phyloP scores from a whole-genome alignment of 805 yeast genomes.

The Yamadazyma kitorensis region DNA sequence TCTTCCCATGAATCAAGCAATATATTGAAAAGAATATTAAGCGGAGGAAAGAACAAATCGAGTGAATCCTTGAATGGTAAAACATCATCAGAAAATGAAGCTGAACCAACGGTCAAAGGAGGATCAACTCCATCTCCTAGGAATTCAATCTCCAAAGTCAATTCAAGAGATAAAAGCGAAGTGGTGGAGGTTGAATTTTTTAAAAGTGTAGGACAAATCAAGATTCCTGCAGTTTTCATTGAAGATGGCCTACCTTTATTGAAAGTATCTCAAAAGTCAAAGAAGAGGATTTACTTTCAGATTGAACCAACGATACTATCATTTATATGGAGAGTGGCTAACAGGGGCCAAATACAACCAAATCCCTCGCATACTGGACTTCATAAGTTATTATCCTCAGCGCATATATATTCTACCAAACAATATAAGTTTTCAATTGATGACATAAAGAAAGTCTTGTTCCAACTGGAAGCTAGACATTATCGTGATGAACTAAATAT shows the following conservation, averaged over 20 bases:
- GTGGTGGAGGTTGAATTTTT: slow-evolving; percentile 6
- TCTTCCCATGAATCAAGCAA: slow-evolving; percentile 5
- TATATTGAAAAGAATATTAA: neutral
- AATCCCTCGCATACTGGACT: slow-evolving; percentile 3
- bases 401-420: slow-evolving; percentile 4
- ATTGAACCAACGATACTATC: slow-evolving; percentile 44
- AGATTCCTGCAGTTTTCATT: slow-evolving; percentile 46
- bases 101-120: neutral
- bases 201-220: slow-evolving; percentile 8
- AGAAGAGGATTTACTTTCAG: slow-evolving; percentile 53
- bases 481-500: slow-evolving; percentile 84
- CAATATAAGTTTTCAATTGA: slow-evolving; percentile 44
- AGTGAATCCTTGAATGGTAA: slow-evolving; percentile 4
- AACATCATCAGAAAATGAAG: slow-evolving; percentile 2
- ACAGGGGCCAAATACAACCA: slow-evolving; percentile 19
- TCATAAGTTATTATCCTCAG: slow-evolving; percentile 1
- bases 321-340: slow-evolving; percentile 13
- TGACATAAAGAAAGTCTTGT: slow-evolving; percentile 58
- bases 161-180: slow-evolving; percentile 1
- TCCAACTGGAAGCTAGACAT: slow-evolving; percentile 71
- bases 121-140: slow-evolving; percentile 7
- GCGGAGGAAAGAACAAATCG: slow-evolving; percentile 5
- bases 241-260: slow-evolving; percentile 60
- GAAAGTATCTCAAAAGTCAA: slow-evolving; percentile 69
- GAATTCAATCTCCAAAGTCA: slow-evolving; percentile 1